Conservation (phyloP, 1,284 basidiomycete species). For the Leccinum ponderosum region DNA sequence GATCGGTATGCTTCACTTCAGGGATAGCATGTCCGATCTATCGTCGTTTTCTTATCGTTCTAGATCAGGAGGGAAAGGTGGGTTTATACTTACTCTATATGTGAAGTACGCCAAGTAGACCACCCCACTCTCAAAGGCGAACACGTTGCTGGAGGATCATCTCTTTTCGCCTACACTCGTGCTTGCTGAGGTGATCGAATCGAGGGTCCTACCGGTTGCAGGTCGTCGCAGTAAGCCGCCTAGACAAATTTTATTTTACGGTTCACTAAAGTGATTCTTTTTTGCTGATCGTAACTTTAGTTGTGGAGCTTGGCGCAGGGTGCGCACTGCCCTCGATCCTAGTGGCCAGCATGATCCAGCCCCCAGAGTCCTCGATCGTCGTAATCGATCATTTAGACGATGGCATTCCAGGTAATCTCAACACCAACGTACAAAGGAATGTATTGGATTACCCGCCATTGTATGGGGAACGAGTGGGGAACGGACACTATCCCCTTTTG, state of each 20-base stretch:
- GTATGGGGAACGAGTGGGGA: slow-evolving; percentile 66
- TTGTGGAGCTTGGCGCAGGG: slow-evolving; percentile 68
- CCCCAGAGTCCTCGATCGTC: slow-evolving; percentile 51
- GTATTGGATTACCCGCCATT: too few relatives aligned
- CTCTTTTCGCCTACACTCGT: slow-evolving; percentile 69
- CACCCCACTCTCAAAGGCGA: slow-evolving; percentile 46
- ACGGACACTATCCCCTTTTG: slow-evolving; percentile 47
- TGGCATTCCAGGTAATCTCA: slow-evolving; percentile 55
- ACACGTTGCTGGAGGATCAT: slow-evolving; percentile 69
- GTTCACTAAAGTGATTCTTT: neutral
- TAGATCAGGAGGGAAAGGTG: slow-evolving; percentile 59
- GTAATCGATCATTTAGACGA: slow-evolving; percentile 70
- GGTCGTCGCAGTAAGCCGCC: slow-evolving; percentile 18
- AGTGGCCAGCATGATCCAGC: slow-evolving; percentile 41
- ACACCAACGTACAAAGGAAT: slow-evolving; percentile 49
- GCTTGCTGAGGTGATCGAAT: slow-evolving; percentile 64
- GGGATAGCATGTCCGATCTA: slow-evolving; percentile 10
- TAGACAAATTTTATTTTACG: neutral
- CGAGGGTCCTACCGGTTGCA: slow-evolving; percentile 41
- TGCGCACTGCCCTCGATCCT: slow-evolving; percentile 66
- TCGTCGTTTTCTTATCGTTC: slow-evolving; percentile 2
- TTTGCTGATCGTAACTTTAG: slow-evolving; percentile 33
- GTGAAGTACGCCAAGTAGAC: neutral
- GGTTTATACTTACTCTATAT: slow-evolving; percentile 10
- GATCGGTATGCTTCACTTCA: slow-evolving; percentile 1